phyloP scores from a whole-genome alignment of 1,139 yeast genomes.

The Sugiyamaella neomexicana region DNA sequence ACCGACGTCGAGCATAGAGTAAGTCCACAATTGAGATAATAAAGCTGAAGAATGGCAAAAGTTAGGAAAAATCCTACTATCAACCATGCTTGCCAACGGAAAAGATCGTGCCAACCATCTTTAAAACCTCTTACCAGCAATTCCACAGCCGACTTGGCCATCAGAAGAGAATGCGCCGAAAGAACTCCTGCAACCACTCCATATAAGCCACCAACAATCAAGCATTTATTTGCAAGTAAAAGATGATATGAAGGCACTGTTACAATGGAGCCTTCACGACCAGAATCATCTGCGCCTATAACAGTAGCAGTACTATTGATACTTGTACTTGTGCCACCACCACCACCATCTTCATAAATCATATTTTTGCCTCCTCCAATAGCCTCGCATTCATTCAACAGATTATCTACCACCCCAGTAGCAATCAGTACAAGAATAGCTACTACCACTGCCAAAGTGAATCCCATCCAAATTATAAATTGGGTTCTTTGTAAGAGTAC shows the following conservation, averaged over 20 bases:
- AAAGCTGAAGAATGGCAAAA: slow-evolving; percentile 73
- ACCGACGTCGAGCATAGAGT: slow-evolving; percentile 73
- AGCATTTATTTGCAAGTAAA: slow-evolving; percentile 7
- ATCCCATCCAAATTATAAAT: slow-evolving; percentile 52
- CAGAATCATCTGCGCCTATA: too few species aligned
- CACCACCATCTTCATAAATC: neutral
- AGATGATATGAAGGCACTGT: slow-evolving; percentile 8
- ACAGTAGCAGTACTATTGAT: neutral
- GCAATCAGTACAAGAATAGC: slow-evolving; percentile 33
- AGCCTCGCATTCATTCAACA: slow-evolving; percentile 7
- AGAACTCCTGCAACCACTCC: slow-evolving; percentile 76
- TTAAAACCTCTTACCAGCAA: slow-evolving; percentile 46
- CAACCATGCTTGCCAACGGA: slow-evolving; percentile 45
- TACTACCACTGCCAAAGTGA: slow-evolving; percentile 36
- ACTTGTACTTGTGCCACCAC: neutral
- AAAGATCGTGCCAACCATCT: slow-evolving; percentile 39
- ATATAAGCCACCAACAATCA: slow-evolving; percentile 53
- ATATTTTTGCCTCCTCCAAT: slow-evolving; percentile 13
- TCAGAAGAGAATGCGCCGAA: slow-evolving; percentile 80
- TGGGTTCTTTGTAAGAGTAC: slow-evolving; percentile 43
- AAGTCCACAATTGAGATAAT: slow-evolving; percentile 72
- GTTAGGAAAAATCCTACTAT: slow-evolving; percentile 60
- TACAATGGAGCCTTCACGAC: neutral
- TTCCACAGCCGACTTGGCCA: slow-evolving; percentile 83
- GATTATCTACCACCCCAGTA: slow-evolving; percentile 17